Evolutionary conservation across 2,329 filamentous ascomycete species (phyloP), one percentile per base, ranked within the genome.

Genomic region (Berkeleyomyces basicola): DNA sequence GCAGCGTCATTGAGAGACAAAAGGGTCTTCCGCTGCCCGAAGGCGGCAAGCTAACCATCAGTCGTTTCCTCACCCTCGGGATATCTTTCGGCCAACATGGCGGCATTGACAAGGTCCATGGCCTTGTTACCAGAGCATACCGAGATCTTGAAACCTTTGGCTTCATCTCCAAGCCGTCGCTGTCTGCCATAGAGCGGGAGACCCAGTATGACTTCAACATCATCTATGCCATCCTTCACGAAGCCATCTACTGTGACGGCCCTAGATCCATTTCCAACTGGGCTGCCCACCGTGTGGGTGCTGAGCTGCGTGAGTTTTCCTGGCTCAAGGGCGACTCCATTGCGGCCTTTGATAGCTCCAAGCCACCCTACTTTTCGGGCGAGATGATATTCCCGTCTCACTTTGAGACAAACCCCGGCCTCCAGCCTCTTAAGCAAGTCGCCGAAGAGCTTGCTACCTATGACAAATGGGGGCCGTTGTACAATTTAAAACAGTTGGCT

Each of bases 381-480:
- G 92, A 97, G 75, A 96, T 96, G 90, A 82, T 96, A 59, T 96
- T 84, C 71, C 86, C 87, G 0, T 86, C 88, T 72, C 87, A 91
- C 78, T 91, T 96, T 67, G 83, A 90, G 44, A 85, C 85, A 14
- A 92, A 89, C 69, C 77, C 82, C 0, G 90, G 95, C 71, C 81
- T 97, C 23, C 75, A 75, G n/a, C 76, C 82, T 63, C 73, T 97
- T 57, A 80, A 80, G 62, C 76, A 82, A 9, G 85, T 84, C 0
- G 90, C 89, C 0, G 76, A 91, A 7, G 77, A 84, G 31, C 77
- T 96, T 36, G 91, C 91, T 0, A 69, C 76, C 0, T 80, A 81
- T 53, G 73, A 79, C 3, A 79, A 85, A 65, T 96, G 92, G 91
- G 81, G 85, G 1, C 74, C 77, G 0, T 77, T 96, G 3, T 96